Conservation (phyloP, 345 rosid genomes). For the Capsella bursapastoris region DNA sequence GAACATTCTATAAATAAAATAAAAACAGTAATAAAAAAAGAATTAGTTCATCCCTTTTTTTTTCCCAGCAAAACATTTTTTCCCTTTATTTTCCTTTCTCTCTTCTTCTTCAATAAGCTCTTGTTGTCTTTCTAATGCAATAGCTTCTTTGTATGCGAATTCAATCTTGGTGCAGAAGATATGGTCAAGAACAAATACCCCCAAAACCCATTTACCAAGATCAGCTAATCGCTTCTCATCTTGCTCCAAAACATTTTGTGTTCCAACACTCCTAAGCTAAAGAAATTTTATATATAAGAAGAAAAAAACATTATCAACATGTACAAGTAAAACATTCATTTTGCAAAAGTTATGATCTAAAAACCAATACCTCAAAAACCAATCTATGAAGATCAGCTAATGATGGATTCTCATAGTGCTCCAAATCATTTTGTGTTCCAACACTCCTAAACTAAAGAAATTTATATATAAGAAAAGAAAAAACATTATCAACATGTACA, state of each 20-base stretch:
- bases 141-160: conserved; percentile 83
- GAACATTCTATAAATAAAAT: background rate
- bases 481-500: background rate
- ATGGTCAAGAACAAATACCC: conserved; percentile 81
- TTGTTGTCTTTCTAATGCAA: conserved; percentile 84
- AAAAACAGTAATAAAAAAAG: background rate
- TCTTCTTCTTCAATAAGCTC: conserved; percentile 91
- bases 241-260: conserved; percentile 60
- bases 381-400: conserved; percentile 82
- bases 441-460: conserved; percentile 64
- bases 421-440: conserved; percentile 61
- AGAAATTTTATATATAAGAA: conserved; percentile 5
- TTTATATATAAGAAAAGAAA: background rate
- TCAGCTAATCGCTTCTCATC: conserved; percentile 87
- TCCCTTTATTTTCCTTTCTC: conserved; percentile 18
- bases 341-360: conserved; percentile 76
- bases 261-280: conserved; percentile 70
- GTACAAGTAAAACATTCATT: background rate
- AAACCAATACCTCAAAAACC: conserved; percentile 81
- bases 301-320: background rate
- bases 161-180: conserved; percentile 84
- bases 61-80: background rate
- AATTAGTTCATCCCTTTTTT: background rate
- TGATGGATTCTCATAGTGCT: conserved; percentile 70
- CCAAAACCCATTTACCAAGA: conserved; percentile 82